Conservation (phyloP, 2,329 filamentous ascomycete species). For the Penicillium sp. region DNA sequence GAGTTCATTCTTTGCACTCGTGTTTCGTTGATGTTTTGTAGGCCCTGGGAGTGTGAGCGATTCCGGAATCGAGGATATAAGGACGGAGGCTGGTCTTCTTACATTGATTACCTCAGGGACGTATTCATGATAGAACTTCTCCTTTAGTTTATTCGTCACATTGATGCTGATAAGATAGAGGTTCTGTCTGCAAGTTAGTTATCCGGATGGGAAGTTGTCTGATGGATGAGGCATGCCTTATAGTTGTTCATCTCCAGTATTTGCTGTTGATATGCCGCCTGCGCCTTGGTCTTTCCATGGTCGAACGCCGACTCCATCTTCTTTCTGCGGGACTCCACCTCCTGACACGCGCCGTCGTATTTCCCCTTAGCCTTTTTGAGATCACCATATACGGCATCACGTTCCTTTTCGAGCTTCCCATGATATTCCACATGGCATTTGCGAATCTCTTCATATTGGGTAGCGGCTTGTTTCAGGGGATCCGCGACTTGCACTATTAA, state of each 20-base stretch:
- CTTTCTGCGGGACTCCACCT: slow-evolving; percentile 90
- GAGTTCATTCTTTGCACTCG: slow-evolving; percentile 77
- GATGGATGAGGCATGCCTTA: slow-evolving; percentile 51
- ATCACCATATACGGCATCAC: slow-evolving; percentile 77
- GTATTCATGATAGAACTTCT: slow-evolving; percentile 96
- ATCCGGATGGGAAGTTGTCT: neutral
- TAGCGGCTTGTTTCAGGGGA: slow-evolving; percentile 70
- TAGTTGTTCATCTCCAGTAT: slow-evolving; percentile 92
- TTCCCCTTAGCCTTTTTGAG: slow-evolving; percentile 87
- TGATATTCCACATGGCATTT: slow-evolving; percentile 89
- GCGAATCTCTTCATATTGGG: slow-evolving; percentile 82
- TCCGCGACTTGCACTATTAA: slow-evolving; percentile 79
- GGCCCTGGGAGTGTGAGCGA: slow-evolving; percentile 43
- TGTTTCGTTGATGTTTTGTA: slow-evolving; percentile 92
- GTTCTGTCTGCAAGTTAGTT: slow-evolving; percentile 55
- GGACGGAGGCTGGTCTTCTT: slow-evolving; percentile 26
- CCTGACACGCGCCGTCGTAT: slow-evolving; percentile 89
- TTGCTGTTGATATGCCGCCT: slow-evolving; percentile 88
- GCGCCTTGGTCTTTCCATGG: slow-evolving; percentile 77
- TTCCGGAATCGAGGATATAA: neutral
- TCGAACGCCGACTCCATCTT: slow-evolving; percentile 94
- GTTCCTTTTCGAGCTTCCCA: slow-evolving; percentile 80
- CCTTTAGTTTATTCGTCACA: slow-evolving; percentile 95
- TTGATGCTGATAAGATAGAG: slow-evolving; percentile 96
- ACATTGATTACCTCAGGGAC: slow-evolving; percentile 90